Base-by-base conservation (phyloP, 345 rosid genomes). In the Bretschneidera sinensis region DNA sequence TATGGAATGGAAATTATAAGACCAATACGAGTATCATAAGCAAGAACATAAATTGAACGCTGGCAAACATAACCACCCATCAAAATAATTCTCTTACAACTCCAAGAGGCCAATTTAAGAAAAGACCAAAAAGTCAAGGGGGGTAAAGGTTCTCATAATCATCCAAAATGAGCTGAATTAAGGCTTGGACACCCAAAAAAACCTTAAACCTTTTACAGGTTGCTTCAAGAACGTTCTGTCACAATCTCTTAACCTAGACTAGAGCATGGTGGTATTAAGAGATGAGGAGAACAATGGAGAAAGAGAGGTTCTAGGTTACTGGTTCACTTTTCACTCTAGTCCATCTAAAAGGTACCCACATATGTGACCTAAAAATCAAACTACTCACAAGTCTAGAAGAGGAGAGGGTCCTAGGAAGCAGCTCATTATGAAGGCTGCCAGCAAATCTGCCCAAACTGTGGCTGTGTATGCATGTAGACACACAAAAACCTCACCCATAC, bases 351-450 rank as follows among this genome's bases (percentile, higher is more conserved):
- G 49, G 33, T 28, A 28, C 5, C 33, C 3, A 2, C 33, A 28
- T 8, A 28, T 28, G 33, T 2, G 5, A 28, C 33, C 33, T 28
- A 28, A 3, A 28, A 2, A 28, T 28, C 8, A 28, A 28, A 28
- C 3, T 28, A 8, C 33, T 55, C 51, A 23, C 21, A 16, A n/a
- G 33, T 43, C 51, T 19, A 18, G 39, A 11, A 22, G 11, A 59
- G 43, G 18, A 45, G 9, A 59, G 35, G 39, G 17, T 22, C 21
- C 23, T n/a, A 48, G 22, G 0, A 21, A 23, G 18, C 21, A 59
- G 35, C 10, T 45, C 47, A 51, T 17, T 45, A 23, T n/a, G 51
- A 43, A 47, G 62, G 21, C 22, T 24, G n/a, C n/a, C 39, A 60
- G 18, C 11, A 14, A 31, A 31, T 31, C 15, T 39, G 15, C 45